Conservation (phyloP, 1,139 yeast genomes). For the Lizanozyma gosingica region DNA sequence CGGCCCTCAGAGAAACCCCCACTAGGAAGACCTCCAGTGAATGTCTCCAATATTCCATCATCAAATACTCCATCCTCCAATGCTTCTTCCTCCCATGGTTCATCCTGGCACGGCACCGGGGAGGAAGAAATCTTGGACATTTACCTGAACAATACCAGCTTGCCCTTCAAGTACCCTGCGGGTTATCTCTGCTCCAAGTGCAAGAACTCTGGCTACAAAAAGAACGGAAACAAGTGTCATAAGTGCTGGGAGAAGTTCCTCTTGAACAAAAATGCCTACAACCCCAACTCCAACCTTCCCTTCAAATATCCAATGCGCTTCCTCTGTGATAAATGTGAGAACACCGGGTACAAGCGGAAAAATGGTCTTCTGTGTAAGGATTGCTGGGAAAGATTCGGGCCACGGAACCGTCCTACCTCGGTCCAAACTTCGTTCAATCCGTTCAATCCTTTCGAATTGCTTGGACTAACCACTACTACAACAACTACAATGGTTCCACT, state of each 20-base stretch:
- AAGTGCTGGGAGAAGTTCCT: constrained; percentile 30
- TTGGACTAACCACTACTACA: constrained; percentile 11
- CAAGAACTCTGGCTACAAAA: constrained; percentile 32
- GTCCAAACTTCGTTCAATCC: constrained; percentile 7
- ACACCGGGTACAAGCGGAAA: constrained; percentile 61
- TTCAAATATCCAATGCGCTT: constrained; percentile 52
- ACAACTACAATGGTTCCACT: constrained; percentile 7
- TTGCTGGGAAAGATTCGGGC: constrained; percentile 65
- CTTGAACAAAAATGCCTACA: constrained; percentile 22
- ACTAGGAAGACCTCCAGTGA: too few relatives aligned
- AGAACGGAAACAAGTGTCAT: constrained; percentile 22
- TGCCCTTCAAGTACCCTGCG: constrained; percentile 49
- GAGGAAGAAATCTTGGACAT: constrained; percentile 1
- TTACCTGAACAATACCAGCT: constrained; percentile 23
- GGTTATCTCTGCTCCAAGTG: constrained; percentile 32
- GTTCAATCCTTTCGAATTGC: constrained; percentile 10
- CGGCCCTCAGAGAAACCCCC: constrained; percentile 3
- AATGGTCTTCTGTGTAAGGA: constrained; percentile 61
- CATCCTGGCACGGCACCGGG: constrained; percentile 2
- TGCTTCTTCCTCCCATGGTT: constrained; percentile 5
- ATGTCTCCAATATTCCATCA: too few relatives aligned
- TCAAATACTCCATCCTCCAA: constrained; percentile 9
- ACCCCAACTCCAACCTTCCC: constrained; percentile 31
- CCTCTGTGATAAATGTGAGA: constrained; percentile 61
- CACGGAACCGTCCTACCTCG: constrained; percentile 17